Evolutionary conservation across 1,284 basidiomycete genomes (phyloP).

Genomic region (Ganoderma leucocontextum): DNA sequence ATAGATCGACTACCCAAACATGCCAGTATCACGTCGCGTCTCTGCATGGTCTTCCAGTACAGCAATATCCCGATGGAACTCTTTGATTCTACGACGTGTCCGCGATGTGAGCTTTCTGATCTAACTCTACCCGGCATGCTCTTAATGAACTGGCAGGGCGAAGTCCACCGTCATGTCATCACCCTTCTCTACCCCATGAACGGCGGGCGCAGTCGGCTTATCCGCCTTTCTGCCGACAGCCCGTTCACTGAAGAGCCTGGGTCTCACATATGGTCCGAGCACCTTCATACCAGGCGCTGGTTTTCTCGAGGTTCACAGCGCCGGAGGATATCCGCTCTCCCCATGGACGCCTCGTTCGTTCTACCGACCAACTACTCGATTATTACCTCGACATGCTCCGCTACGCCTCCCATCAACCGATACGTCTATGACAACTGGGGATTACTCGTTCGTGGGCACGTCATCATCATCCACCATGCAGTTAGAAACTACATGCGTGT

Average conservation of each 20-base stretch:
- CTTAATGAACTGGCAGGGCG: too few relatives aligned
- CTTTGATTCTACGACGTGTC: too few relatives aligned
- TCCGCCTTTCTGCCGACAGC: background rate
- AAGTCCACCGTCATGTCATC: background rate
- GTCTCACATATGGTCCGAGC: background rate
- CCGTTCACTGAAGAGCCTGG: background rate
- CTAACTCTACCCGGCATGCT: too few relatives aligned
- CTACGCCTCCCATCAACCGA: background rate
- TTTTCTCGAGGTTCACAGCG: background rate
- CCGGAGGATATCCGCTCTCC: background rate
- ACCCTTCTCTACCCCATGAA: background rate
- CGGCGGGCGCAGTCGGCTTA: background rate
- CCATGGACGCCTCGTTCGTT: background rate
- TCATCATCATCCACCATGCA: background rate
- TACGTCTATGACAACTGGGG: background rate
- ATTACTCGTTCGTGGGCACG: background rate
- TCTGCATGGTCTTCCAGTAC: too few relatives aligned
- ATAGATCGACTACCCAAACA: too few relatives aligned
- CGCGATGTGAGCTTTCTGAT: too few relatives aligned
- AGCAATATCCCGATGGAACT: too few relatives aligned
- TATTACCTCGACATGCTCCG: background rate
- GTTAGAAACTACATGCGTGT: background rate
- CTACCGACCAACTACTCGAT: background rate
- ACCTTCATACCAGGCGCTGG: background rate
- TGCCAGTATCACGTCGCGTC: too few relatives aligned